phyloP scores from a whole-genome alignment of 1,284 basidiomycete genomes.

The Apiotrichum akiyoshidainum region DNA sequence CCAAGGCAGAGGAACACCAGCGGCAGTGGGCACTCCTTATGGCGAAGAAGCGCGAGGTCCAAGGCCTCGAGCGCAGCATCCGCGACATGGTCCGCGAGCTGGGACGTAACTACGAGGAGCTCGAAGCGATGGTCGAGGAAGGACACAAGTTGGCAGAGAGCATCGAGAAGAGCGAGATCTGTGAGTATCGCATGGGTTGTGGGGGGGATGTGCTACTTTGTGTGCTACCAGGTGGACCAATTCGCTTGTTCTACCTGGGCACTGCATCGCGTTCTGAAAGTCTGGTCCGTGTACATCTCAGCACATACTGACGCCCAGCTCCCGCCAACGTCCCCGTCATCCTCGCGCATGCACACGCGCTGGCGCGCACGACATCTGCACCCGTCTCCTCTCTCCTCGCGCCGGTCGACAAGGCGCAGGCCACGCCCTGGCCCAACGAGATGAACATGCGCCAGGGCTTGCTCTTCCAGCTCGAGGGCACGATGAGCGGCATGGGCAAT shows the following conservation, averaged over 20 bases:
- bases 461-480: constrained; percentile 43
- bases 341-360: constrained; percentile 37
- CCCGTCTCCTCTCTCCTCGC: constrained; percentile 33
- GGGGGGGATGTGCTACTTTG: not conserved
- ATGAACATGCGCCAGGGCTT: constrained; percentile 42
- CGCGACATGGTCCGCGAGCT: constrained; percentile 25
- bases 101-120: constrained; percentile 29
- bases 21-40: constrained; percentile 25
- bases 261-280: no score
- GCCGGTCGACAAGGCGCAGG: constrained; percentile 29
- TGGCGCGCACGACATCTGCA: constrained; percentile 38
- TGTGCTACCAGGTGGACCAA: no score
- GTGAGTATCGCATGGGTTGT: constrained; percentile 20
- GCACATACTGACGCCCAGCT: constrained; percentile 16
- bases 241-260: no score
- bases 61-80: constrained; percentile 29
- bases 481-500: constrained; percentile 42
- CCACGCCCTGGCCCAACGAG: constrained; percentile 44
- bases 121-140: constrained; percentile 34
- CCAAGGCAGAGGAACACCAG: constrained; percentile 35
- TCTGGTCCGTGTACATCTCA: not conserved
- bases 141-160: constrained; percentile 23
- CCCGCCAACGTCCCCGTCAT: constrained; percentile 29
- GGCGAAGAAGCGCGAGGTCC: constrained; percentile 28
- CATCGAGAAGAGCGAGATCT: constrained; percentile 31